Evolutionary conservation across 1,284 basidiomycete genomes (phyloP), one percentile per base, ranked within the genome.

Genomic region (Coniferiporia sulphurascens): DNA sequence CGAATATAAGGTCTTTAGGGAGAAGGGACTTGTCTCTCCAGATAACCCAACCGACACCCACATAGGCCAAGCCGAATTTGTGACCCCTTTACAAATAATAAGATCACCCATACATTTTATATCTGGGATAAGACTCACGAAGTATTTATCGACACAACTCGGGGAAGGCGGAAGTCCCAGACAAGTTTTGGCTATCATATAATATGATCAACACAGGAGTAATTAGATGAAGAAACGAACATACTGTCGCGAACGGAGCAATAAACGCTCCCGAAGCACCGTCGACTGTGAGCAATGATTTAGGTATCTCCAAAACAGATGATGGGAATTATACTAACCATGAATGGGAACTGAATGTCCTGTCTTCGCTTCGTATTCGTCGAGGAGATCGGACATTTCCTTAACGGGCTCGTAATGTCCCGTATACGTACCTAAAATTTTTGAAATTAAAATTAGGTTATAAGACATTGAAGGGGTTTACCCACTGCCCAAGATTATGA

Each of bases 391-490:
- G 2, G 87, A 77, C 86, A 98, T 91, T 68, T 89, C 91, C 70
- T 92, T 84, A 48, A 98, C 95, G 21, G 90, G 86, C 69, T 98
- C 95, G 69, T 95, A 97, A 66, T 91, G 89, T 10, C 95, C 95
- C 1, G 95, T 97, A 74, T 96, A 96, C 13, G 95, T 97, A 58
- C 80, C 80, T 81, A 45, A 58, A 19, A 46, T 48, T 12, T 21
- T n/a, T n/a, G 64, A 56, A 61, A 12, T 46, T 51, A 54, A 38
- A 7, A 56, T 36, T 1, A 65, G 66, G 44, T 3, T 9, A 35
- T 44, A 50, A 49, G 59, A 12, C n/a, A 17, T 68, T 58, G 52
- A 64, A 67, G 60, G 65, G 61, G 55, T 68, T 67, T 64, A 69
- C 77, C 63, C 72, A 78, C 85, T 86, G 50, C 87, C 89, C 36